A percentile compares a stretch with the other conserved stretches of the same genome.
Conservation (phyloP, 1,284 basidiomycete genomes). For the Leccinum insolens region DNA sequence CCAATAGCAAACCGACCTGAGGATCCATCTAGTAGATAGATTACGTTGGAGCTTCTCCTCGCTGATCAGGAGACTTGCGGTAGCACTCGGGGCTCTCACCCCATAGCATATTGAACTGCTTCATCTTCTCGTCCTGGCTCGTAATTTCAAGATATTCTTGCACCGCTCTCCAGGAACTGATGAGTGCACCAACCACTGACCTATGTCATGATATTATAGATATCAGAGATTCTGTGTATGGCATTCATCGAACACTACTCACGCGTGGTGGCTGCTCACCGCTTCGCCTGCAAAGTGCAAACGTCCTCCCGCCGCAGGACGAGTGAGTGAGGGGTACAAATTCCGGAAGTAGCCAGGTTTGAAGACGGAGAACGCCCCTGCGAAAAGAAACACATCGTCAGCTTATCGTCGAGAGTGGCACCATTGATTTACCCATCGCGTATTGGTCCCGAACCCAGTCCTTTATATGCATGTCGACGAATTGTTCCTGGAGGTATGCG, state of each 20-base stretch:
- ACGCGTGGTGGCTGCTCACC: constrained; percentile 3
- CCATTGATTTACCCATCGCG: constrained; percentile 13
- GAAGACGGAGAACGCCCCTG: neutral
- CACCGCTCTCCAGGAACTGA: constrained; percentile 30
- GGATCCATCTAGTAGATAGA: constrained; percentile 9
- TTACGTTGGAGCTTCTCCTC: neutral
- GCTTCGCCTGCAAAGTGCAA: neutral
- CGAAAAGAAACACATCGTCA: neutral
- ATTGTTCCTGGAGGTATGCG: constrained; percentile 6
- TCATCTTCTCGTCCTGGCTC: constrained; percentile 14
- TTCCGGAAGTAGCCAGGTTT: neutral
- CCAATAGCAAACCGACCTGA: constrained; percentile 10
- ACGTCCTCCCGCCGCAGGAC: neutral
- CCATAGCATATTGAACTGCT: constrained; percentile 19
- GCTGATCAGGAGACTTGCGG: neutral
- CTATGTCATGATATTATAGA: neutral
- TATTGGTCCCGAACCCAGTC: constrained; percentile 15
- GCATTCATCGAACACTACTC: neutral
- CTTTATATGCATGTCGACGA: constrained; percentile 14
- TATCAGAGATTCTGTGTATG: accelerated
- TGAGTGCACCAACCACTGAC: constrained; percentile 30
- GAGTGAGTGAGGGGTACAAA: neutral
- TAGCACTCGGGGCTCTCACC: constrained; percentile 27
- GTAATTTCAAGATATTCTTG: constrained; percentile 24
- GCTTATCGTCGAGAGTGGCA: neutral